Evolutionary conservation across 2,329 filamentous ascomycete species (phyloP).

Genomic region (Pyricularia sp.): DNA sequence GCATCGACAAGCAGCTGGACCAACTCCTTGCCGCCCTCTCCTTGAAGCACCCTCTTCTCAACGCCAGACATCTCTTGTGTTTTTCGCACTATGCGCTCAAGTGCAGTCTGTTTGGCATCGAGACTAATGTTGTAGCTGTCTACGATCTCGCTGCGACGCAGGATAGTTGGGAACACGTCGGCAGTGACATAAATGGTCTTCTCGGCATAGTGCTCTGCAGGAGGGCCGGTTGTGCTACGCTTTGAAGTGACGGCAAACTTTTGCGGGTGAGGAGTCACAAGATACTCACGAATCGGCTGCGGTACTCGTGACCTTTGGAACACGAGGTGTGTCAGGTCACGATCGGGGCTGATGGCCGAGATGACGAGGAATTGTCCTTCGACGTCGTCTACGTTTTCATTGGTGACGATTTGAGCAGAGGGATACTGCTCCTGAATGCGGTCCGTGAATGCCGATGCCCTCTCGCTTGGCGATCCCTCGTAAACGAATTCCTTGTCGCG

Average conservation of each 20-base stretch:
- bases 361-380: conserved; percentile 89
- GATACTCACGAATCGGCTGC: conserved; percentile 75
- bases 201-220: conserved; percentile 67
- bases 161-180: conserved; percentile 83
- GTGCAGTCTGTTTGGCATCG: conserved; percentile 71
- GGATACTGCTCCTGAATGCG: conserved; percentile 89
- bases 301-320: conserved; percentile 83
- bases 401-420: conserved; percentile 68
- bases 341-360: conserved; percentile 70
- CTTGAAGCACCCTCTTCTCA: conserved; percentile 64
- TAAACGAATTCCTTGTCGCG: conserved; percentile 91
- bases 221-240: conserved; percentile 58
- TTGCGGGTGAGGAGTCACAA: conserved; percentile 68
- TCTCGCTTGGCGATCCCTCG: conserved; percentile 69
- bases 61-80: conserved; percentile 73
- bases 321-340: conserved; percentile 72
- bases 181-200: conserved; percentile 78
- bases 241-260: conserved; percentile 69
- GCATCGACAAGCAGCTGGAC: conserved; percentile 64
- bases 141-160: conserved; percentile 79
- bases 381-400: conserved; percentile 62
- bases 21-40: conserved; percentile 52
- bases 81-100: conserved; percentile 86
- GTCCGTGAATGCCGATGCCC: conserved; percentile 74
- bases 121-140: conserved; percentile 56